phyloP scores from a whole-genome alignment of 164 flowering plant species.

The Stephania cephalantha region DNA sequence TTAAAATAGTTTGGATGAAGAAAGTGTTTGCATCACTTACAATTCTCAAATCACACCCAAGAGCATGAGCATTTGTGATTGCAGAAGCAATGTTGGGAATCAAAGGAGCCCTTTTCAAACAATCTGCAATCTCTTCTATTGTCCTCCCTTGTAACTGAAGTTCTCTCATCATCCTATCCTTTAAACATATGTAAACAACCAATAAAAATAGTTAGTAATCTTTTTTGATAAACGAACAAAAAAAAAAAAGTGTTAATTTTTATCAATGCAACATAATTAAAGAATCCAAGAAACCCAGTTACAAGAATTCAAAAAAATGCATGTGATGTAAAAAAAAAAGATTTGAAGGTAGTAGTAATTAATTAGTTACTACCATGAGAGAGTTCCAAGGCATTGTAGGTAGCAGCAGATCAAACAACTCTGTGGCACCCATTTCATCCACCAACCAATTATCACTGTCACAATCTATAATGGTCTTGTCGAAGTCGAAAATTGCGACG shows the following conservation, averaged over 20 bases:
- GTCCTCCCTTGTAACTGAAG: constrained; percentile 30
- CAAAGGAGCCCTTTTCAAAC: constrained; percentile 42
- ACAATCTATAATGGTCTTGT: constrained; percentile 66
- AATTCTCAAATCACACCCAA: constrained; percentile 83
- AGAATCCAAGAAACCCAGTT: background rate
- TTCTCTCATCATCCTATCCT: constrained; percentile 41
- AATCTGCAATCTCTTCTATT: constrained; percentile 44
- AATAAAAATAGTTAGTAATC: background rate
- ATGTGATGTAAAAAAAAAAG: background rate
- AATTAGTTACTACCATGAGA: constrained; percentile 48
- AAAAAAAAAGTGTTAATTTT: background rate
- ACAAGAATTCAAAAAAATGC: background rate
- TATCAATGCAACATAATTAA: background rate
- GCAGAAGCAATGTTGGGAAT: constrained; percentile 46
- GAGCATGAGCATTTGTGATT: constrained; percentile 48
- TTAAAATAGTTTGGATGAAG: constrained; percentile 70
- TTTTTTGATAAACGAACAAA: too few species aligned
- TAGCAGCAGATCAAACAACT: constrained; percentile 48
- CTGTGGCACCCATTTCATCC: constrained; percentile 47
- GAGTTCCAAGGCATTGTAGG: constrained; percentile 74
- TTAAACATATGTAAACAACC: background rate
- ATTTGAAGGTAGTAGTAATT: too few species aligned
- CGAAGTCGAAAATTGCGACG: constrained; percentile 74
- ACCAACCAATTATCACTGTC: constrained; percentile 86
- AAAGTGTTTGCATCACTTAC: constrained; percentile 75